Evolutionary conservation across 176 grass and related monocot genomes (phyloP), one percentile per base, ranked within the genome.

Genomic region (Sorghum bicolor): DNA sequence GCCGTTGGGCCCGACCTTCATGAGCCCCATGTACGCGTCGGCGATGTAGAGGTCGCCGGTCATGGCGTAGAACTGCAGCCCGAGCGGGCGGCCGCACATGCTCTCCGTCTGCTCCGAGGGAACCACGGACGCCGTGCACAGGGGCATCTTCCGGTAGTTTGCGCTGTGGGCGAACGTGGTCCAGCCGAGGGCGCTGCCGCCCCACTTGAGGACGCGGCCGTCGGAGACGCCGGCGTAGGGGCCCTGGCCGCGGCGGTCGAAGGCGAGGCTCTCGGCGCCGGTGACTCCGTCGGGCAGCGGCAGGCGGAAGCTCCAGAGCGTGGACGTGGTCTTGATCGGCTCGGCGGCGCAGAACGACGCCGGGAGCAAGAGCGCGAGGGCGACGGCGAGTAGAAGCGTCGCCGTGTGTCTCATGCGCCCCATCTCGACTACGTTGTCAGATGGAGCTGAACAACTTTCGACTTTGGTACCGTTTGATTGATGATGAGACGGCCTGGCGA

Each of bases 141-240:
- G 63, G 3, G 78, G 44, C 10, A 80, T 13, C 31, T 11, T 53
- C 11, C 20, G 8, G 64, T 80, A 80, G 64, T 64, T 82, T 1
- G 92, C 14, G 63, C 78, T 83, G 73, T 84, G 80, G 25, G 92
- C 89, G 57, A 91, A 94, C n/a, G 62, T 45, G 4, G 39, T 69
- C 92, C 92, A 94, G 64, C 84, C 80, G 25, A 34, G 0, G 11
- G 13, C 19, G n/a, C 15, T 11, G 22, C 72, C 92, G 48, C 61
- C 71, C 92, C 92, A 94, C 67, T 82, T 87, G 48, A 94, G 84
- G 31, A 94, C 76, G 29, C 89, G 60, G 9, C 92, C 89, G 74
- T 84, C 79, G 26, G 92, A 94, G 33, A 94, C 86, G 13, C 92
- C 92, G 11, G 92, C 87, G 68, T 94, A 94, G 20, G 92, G 89